Evolutionary conservation across 345 rosid species (phyloP), one percentile per base, ranked within the genome.

Genomic region (Trapa incisa): DNA sequence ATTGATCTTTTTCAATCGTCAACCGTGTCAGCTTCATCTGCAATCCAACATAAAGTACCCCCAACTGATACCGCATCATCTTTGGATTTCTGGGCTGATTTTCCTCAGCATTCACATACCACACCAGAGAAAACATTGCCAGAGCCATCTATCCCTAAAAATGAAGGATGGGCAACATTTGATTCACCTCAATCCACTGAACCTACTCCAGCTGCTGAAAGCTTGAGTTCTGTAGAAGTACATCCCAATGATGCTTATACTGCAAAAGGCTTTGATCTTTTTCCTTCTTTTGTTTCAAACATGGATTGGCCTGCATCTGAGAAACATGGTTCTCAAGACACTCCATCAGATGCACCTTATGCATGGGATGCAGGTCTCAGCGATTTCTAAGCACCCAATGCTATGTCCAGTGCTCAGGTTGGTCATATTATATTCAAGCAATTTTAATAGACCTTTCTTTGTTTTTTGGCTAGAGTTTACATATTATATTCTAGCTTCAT

Each of bases 151-250:
- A 64, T 65, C 6, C 72, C 91, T 41, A 82, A 80, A 72, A 80
- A 85, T 72, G 88, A 84, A 74, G 97, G 96, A 71, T 94, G 97
- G 97, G 96, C 97, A 47, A 91, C 91, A 60, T 94, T 94, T 82
- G 96, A 89, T 70, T 82, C 76, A 43, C 76, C 84, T 71, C 69
- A 78, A 57, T 80, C 29, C 29, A 22, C 75, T 66, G 58, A 77
- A 66, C 73, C 84, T 41, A 56, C 50, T 36, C 67, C 74, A 37
- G 82, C 73, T 70, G 66, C 65, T 66, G 75, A 57, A 70, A 75
- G 66, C 74, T 47, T 65, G 60, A 54, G 72, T 37, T 63, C 75
- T 80, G 70, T 80, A 45, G 68, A 38, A 42, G 52, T 72, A 66
- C 62, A 68, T 66, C 70, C 78, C n/a, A 54, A 71, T 36, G 68